These are phyloP conservation scores for Colletotrichum navitas DNA, from an alignment of 2,329 filamentous ascomycete genomes.

Conservation along the genomic window DNA sequence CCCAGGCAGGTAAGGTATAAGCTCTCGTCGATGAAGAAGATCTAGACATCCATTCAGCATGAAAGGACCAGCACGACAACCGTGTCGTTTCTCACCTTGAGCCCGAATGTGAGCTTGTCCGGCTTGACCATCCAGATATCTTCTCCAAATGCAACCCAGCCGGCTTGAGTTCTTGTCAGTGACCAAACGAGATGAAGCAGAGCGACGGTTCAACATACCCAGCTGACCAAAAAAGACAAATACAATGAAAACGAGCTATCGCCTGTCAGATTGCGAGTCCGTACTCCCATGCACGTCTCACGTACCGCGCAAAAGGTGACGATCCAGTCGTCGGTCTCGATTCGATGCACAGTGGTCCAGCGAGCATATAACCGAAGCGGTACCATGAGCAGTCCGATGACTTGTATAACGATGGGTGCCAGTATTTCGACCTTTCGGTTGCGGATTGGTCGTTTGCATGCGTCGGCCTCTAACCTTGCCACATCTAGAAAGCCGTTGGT, in stretches of 20 bases:
- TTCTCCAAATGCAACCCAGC: conserved; percentile 50
- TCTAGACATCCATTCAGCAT: conserved; percentile 35
- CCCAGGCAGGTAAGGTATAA: conserved; percentile 50
- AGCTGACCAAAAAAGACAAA: conserved; percentile 51
- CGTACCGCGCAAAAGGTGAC: conserved; percentile 53
- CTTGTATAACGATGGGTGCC: conserved; percentile 53
- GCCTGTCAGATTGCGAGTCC: neutral
- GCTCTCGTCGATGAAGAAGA: conserved; percentile 49
- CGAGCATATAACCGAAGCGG: conserved; percentile 54
- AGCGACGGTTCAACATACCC: conserved; percentile 43
- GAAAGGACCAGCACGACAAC: neutral
- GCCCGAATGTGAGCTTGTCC: conserved; percentile 47
- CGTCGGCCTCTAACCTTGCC: conserved; percentile 49
- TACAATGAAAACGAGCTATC: conserved; percentile 47
- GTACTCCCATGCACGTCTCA: neutral
- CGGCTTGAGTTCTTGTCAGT: conserved; percentile 43
- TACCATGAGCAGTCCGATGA: conserved; percentile 51
- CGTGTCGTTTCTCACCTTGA: conserved; percentile 45
- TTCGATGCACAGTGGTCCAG: conserved; percentile 48
- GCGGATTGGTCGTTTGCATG: conserved; percentile 50
- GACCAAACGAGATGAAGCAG: neutral
- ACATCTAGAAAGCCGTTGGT: conserved; percentile 47
- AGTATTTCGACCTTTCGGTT: conserved; percentile 51
- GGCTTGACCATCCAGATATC: conserved; percentile 54
- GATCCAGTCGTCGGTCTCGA: conserved; percentile 56